These are phyloP conservation scores for Beauveria bassiana DNA, from an alignment of 2,329 filamentous ascomycete species.

Conservation along the genomic window DNA sequence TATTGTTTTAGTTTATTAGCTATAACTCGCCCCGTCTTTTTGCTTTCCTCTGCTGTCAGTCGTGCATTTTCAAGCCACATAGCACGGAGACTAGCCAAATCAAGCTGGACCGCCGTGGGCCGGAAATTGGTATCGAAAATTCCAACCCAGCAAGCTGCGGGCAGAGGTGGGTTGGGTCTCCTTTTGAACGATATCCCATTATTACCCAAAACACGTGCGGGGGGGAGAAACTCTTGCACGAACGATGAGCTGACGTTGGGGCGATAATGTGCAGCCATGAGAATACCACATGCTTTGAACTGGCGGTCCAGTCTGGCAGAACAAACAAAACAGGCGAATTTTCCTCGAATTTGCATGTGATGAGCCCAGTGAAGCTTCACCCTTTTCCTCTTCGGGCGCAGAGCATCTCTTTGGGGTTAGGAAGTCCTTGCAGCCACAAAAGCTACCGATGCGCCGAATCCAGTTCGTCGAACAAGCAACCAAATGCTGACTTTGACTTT, in stretches of 20 bases:
- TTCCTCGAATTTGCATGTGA: background rate
- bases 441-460: background rate
- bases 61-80: background rate
- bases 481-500: background rate
- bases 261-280: no score
- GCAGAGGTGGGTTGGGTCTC: background rate
- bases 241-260: no score
- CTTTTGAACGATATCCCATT: background rate
- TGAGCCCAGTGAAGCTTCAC: background rate
- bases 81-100: slow-evolving; percentile 6
- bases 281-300: background rate
- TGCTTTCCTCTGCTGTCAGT: background rate
- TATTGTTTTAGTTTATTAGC: no score
- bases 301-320: background rate
- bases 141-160: background rate
- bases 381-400: background rate
- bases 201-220: background rate
- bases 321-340: background rate
- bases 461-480: background rate
- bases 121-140: background rate
- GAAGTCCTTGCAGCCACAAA: background rate
- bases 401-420: background rate
- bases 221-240: no score
- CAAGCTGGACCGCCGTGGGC: background rate
- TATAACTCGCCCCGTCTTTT: background rate